phyloP scores from a whole-genome alignment of 1,284 basidiomycete species.

The Amylostereum chailletii region DNA sequence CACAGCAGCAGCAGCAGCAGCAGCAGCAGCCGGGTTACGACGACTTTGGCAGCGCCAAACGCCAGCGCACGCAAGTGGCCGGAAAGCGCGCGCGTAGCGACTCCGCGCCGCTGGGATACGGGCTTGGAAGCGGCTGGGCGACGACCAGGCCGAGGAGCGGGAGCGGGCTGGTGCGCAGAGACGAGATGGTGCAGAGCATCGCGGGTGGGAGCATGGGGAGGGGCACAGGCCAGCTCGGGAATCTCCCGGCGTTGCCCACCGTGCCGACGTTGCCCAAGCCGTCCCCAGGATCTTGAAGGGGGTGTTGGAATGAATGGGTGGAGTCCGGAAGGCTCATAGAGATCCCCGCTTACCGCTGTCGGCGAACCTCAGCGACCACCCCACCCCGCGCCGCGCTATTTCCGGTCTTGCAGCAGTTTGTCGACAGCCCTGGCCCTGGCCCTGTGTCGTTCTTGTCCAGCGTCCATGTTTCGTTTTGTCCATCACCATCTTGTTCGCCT shows the following conservation, averaged over 20 bases:
- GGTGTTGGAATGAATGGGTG: background rate
- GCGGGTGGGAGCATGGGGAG: slow-evolving; percentile 5
- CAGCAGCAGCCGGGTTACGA: slow-evolving; percentile 21
- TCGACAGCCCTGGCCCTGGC: slow-evolving; percentile 24
- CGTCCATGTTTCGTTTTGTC: background rate
- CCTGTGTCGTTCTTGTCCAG: slow-evolving; percentile 30
- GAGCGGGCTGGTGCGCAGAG: slow-evolving; percentile 21
- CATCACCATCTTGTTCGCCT: no score
- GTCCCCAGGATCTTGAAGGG: slow-evolving; percentile 9
- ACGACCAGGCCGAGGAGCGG: slow-evolving; percentile 29
- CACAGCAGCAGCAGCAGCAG: slow-evolving; percentile 33
- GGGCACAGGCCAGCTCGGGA: background rate
- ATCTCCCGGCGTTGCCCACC: slow-evolving; percentile 5
- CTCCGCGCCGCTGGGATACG: slow-evolving; percentile 37
- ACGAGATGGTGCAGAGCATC: slow-evolving; percentile 12
- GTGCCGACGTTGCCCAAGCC: slow-evolving; percentile 8
- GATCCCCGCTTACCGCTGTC: no score
- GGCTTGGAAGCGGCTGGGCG: slow-evolving; percentile 23
- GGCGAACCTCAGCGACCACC: background rate
- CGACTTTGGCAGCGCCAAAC: slow-evolving; percentile 25
- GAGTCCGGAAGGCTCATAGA: background rate
- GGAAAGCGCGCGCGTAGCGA: slow-evolving; percentile 37
- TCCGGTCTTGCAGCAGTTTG: background rate
- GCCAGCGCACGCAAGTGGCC: slow-evolving; percentile 22
- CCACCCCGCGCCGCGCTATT: background rate